Evolutionary conservation across 75 land plant genomes (phyloP).

Genomic region (Pinus albicaulis): DNA sequence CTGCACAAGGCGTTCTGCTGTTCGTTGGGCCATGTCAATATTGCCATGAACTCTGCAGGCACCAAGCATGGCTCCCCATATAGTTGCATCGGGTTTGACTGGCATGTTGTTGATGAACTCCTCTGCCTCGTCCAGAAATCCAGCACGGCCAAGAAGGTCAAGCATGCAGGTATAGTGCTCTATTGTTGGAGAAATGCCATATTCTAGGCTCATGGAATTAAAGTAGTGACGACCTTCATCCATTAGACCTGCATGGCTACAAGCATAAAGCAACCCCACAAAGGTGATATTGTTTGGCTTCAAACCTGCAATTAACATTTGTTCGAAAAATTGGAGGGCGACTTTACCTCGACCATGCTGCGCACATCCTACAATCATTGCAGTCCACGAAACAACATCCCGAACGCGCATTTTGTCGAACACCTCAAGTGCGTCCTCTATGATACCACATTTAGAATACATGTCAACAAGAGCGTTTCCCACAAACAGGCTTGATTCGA

Average conservation of each 20-base stretch:
- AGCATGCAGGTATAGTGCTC: constrained; percentile 55
- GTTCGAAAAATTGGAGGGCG: constrained; percentile 10
- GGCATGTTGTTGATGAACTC: constrained; percentile 29
- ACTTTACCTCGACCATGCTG: constrained; percentile 11
- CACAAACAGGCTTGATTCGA: constrained; percentile 15
- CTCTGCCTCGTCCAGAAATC: constrained; percentile 36
- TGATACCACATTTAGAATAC: constrained; percentile 17
- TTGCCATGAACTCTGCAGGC: constrained; percentile 40
- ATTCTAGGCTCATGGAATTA: constrained; percentile 24
- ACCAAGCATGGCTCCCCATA: constrained; percentile 45
- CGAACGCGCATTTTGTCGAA: background rate
- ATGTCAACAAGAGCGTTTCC: constrained; percentile 14
- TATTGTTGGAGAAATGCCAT: constrained; percentile 24
- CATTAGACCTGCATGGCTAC: constrained; percentile 46
- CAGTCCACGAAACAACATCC: constrained; percentile 16
- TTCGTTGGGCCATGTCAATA: constrained; percentile 18
- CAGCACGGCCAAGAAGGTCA: constrained; percentile 54
- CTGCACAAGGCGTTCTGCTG: constrained; percentile 17
- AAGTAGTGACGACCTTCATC: constrained; percentile 45
- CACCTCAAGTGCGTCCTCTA: constrained; percentile 8
- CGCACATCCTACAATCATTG: constrained; percentile 16
- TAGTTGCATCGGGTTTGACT: constrained; percentile 18
- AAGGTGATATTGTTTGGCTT: too few species aligned
- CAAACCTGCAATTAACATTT: constrained; percentile 8
- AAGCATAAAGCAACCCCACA: constrained; percentile 35